Base-by-base conservation (phyloP, 225 moss, liverwort and hornwort genomes). In the Takakia lepidozioides region DNA sequence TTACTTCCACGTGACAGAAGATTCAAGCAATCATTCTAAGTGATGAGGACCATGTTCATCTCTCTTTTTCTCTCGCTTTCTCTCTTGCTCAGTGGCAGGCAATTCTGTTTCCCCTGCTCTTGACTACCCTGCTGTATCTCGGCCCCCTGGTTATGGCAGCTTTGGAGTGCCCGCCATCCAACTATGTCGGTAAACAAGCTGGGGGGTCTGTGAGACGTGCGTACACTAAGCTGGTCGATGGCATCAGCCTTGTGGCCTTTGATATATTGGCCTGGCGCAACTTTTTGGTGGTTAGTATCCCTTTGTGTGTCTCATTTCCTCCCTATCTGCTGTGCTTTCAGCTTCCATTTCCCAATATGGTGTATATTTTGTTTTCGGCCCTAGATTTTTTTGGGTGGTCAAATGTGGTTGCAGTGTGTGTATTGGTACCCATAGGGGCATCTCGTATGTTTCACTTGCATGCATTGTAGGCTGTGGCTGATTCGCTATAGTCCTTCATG, bases 221-320 rank as follows among this genome's bases (percentile, higher is more conserved):
- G 17, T 73, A 49, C 28, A 54, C 61, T 14, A 72, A 54, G 48
- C 26, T 65, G 32, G 64, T 58, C 4, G 32, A 26, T 19, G 5
- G 61, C 10, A 42, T 59, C 50, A 63, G 59, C 49, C 51, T 48
- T 14, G 21, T 82, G 47, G 58, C 52, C 8, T 69, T 76, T 17
- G 81, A 98, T 74, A 67, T 98, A 11, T 62, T 75, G 56, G 51
- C 77, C 13, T 98, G 98, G 98, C 87, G 98, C 36, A 87, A 87
- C 49, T 91, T 72, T 60, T 57, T 98, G 35, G 84, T 91, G 87
- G 95, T 32, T 98, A 76, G 30, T 40, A 5, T 4, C 8, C 17
- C 27, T n/a, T n/a, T n/a, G n/a, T n/a, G n/a, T n/a, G n/a, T n/a
- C n/a, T n/a, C n/a, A n/a, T n/a, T n/a, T n/a, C n/a, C n/a, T n/a